These are phyloP conservation scores for Lipomyces sp. DNA, from an alignment of 805 yeast species.

Conservation along the genomic window DNA sequence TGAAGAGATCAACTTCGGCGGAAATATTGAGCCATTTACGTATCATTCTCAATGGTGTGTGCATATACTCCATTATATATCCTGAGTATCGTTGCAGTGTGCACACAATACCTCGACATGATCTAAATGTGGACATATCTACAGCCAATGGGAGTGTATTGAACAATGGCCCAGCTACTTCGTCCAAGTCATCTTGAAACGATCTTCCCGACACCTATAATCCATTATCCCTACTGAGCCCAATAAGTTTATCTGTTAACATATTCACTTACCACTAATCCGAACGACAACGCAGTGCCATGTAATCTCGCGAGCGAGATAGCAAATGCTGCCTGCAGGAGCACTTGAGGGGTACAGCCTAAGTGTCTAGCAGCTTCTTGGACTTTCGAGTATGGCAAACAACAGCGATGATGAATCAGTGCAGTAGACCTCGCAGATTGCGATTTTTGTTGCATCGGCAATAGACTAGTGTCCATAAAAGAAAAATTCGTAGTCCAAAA, in stretches of 20 bases:
- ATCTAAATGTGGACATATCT: not conserved
- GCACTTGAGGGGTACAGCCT: constrained; percentile 34
- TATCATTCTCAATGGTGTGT: constrained; percentile 33
- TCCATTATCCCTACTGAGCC: not conserved
- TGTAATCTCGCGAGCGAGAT: constrained; percentile 15
- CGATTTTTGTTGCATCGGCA: not conserved
- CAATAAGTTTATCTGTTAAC: not conserved
- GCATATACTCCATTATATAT: constrained; percentile 26
- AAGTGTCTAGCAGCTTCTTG: constrained; percentile 18
- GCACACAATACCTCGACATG: constrained; percentile 7
- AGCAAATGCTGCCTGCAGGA: constrained; percentile 36
- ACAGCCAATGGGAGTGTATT: constrained; percentile 36
- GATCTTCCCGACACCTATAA: constrained; percentile 30
- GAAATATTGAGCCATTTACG: constrained; percentile 33
- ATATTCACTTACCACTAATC: constrained; percentile 22
- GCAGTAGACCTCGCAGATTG: not conserved
- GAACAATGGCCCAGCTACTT: constrained; percentile 34
- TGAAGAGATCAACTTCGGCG: constrained; percentile 14
- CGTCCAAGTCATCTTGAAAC: constrained; percentile 29
- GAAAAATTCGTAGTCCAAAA: constrained; percentile 24
- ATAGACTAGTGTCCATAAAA: not conserved
- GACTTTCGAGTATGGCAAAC: not conserved
- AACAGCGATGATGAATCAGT: not conserved
- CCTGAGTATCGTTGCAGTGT: constrained; percentile 21
- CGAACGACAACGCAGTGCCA: constrained; percentile 19